Conservation (phyloP, 148 eudicot species). For the Vaccinium macrocarpon region DNA sequence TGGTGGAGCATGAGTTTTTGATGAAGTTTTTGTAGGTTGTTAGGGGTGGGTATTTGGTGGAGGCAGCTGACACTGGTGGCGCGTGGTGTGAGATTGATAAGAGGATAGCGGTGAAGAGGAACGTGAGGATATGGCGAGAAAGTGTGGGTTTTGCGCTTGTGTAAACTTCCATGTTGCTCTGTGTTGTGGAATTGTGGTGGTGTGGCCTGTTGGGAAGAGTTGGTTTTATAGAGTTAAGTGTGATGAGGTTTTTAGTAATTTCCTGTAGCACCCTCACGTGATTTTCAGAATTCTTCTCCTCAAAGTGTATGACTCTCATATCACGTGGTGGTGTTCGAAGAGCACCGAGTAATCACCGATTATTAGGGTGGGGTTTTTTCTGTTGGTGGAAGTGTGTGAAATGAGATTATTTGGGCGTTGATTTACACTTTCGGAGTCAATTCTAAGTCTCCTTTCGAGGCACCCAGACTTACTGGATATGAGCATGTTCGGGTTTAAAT, state of each 20-base stretch:
- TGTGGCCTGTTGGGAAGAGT: background rate
- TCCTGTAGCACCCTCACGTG: no score
- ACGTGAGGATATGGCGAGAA: constrained; percentile 5
- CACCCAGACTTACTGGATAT: no score
- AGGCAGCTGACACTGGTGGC: constrained; percentile 14
- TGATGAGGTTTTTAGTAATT: background rate
- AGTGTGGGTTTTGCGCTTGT: background rate
- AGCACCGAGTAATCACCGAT: no score
- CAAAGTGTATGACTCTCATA: no score
- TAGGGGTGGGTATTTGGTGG: constrained; percentile 1
- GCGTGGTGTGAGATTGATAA: background rate
- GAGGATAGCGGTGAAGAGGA: background rate
- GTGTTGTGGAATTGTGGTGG: background rate
- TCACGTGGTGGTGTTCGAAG: no score
- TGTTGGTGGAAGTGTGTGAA: no score
- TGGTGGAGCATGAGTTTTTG: constrained; percentile 34
- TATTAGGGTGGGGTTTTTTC: no score
- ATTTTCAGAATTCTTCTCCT: no score
- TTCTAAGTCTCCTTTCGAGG: no score
- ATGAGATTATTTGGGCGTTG: no score
- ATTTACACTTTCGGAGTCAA: no score
- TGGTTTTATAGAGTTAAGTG: background rate
- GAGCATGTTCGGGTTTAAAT: no score
- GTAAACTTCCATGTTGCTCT: background rate
- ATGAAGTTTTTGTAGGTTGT: constrained; percentile 26